phyloP scores from a whole-genome alignment of 2,329 filamentous ascomycete genomes.

The Phaeosphaeria sp. region DNA sequence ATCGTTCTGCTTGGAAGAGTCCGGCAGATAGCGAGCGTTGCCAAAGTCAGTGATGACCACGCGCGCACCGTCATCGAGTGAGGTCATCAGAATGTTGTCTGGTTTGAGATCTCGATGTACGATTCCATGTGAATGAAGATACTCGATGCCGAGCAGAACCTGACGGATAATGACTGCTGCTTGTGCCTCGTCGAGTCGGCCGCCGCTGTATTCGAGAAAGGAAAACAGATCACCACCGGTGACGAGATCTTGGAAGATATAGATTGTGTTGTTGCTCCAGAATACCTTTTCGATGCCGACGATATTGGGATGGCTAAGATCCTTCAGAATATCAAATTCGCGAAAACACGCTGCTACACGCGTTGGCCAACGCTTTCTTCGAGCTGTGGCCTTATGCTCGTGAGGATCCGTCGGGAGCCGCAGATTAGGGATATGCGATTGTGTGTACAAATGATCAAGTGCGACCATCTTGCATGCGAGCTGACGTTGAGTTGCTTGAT shows the following conservation, averaged over 20 bases:
- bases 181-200: slow-evolving; percentile 56
- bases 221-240: slow-evolving; percentile 68
- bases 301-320: slow-evolving; percentile 66
- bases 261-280: slow-evolving; percentile 59
- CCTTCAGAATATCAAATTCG: slow-evolving; percentile 58
- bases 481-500: slow-evolving; percentile 62
- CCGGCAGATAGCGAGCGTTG: slow-evolving; percentile 54
- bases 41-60: slow-evolving; percentile 69
- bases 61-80: slow-evolving; percentile 56
- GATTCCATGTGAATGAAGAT: slow-evolving; percentile 62
- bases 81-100: slow-evolving; percentile 68
- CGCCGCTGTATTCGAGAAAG: slow-evolving; percentile 60
- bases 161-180: slow-evolving; percentile 63
- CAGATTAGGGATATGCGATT: slow-evolving; percentile 9
- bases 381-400: slow-evolving; percentile 2
- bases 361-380: slow-evolving; percentile 28
- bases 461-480: slow-evolving; percentile 73
- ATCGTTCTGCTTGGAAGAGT: slow-evolving; percentile 7
- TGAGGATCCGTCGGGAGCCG: slow-evolving; percentile 5
- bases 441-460: slow-evolving; percentile 44
- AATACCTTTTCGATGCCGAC: slow-evolving; percentile 64
- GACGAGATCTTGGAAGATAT: slow-evolving; percentile 67
- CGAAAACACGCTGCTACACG: slow-evolving; percentile 40
- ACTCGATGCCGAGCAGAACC: slow-evolving; percentile 63
- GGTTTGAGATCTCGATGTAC: slow-evolving; percentile 69